phyloP scores from a whole-genome alignment of 306 rosid genomes.

The Castanopsis chinensis region DNA sequence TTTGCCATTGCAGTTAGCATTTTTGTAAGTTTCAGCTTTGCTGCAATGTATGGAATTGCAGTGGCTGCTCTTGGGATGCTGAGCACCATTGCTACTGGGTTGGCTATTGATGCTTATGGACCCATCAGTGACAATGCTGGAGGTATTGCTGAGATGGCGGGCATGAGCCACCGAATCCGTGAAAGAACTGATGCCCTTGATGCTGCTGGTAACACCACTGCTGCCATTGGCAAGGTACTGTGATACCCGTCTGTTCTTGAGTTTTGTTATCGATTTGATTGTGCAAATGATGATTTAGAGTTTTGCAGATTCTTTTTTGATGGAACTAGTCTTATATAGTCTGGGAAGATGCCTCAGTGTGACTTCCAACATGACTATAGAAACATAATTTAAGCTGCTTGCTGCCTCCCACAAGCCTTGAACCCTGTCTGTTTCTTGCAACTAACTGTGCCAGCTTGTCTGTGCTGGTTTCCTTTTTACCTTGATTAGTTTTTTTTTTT shows the following conservation, averaged over 20 bases:
- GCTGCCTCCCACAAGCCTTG: background rate
- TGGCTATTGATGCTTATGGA: conserved; percentile 84
- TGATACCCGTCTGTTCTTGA: background rate
- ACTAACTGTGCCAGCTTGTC: background rate
- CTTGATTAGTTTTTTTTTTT: background rate
- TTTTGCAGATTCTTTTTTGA: background rate
- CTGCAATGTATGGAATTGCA: conserved; percentile 81
- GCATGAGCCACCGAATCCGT: conserved; percentile 84
- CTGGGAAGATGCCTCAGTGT: background rate
- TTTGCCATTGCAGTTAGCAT: conserved; percentile 72
- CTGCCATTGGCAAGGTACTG: conserved; percentile 82
- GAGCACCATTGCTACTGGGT: conserved; percentile 76
- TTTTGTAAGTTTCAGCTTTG: conserved; percentile 76
- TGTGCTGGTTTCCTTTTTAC: background rate
- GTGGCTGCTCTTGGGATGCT: conserved; percentile 79
- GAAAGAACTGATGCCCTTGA: conserved; percentile 90
- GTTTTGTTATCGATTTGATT: background rate
- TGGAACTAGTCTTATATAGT: background rate
- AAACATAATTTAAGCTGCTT: background rate
- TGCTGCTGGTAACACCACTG: conserved; percentile 88
- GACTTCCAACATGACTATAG: background rate
- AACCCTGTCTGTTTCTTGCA: background rate
- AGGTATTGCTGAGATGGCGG: conserved; percentile 88
- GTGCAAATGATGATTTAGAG: background rate
- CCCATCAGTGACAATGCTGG: conserved; percentile 89